Percentiles rank a stretch among this genome's conserved stretches.
phyloP scores from a whole-genome alignment of 75 land plant species.

The Cunninghamia lanceolata region DNA sequence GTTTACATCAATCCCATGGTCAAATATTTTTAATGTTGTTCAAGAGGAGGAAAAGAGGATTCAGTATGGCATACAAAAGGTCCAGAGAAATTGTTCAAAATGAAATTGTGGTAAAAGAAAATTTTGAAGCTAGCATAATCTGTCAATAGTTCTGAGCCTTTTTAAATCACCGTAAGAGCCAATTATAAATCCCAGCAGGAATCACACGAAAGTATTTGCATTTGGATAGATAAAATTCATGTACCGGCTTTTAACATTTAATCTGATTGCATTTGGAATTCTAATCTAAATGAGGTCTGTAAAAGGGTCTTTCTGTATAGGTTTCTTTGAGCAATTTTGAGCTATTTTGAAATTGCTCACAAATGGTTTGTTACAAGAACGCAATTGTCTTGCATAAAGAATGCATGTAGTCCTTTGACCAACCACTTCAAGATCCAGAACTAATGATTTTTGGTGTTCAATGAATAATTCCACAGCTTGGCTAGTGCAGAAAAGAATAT shows the following conservation, averaged over 20 bases:
- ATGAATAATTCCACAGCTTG: constrained; percentile 37
- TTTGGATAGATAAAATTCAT: not conserved
- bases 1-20: too few species aligned
- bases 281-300: not conserved
- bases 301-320: not conserved
- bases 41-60: too few species aligned
- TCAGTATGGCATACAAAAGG: too few species aligned
- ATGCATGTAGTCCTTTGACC: not conserved
- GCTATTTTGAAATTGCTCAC: not conserved
- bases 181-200: too few species aligned
- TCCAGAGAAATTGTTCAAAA: too few species aligned
- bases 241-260: not conserved
- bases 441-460: not conserved
- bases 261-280: not conserved
- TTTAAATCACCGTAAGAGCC: not conserved
- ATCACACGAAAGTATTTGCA: not conserved
- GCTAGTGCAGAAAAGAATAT: constrained; percentile 38
- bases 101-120: not conserved
- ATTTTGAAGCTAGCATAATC: not conserved
- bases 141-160: not conserved
- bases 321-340: not conserved
- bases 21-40: too few species aligned
- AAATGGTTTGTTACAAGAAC: not conserved
- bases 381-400: not conserved
- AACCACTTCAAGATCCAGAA: not conserved